Evolutionary conservation across 441 rosid species (phyloP), one percentile per base, ranked within the genome.

Genomic region (Pelargonium citronellum): DNA sequence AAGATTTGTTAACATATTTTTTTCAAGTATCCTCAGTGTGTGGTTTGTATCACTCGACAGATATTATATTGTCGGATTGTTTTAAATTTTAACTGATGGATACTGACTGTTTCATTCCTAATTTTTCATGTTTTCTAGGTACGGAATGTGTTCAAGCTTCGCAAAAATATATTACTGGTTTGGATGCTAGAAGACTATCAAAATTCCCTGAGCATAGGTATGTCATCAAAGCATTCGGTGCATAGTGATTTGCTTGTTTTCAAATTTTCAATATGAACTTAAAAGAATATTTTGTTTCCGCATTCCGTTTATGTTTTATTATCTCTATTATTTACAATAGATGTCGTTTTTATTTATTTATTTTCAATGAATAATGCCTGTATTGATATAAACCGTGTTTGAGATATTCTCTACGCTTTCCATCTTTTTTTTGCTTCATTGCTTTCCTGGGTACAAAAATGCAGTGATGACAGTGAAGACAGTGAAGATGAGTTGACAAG

Each of bases 141-240:
- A 20, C 84, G 0, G 99, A 95, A 76, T 78, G 84, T 79, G 84
- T 95, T 79, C 96, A 87, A 79, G 86, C 88, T 34, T 91, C 97
- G 47, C 98, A 95, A 73, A 95, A 89, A 76, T 95, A 83, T 68
- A 95, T 95, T 22, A 89, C 97, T 9, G 98, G 99, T 72, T 83
- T 95, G 84, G 99, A 92, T 78, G 98, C 99, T 24, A 90, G 98
- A 76, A 84, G 96, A 65, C 84, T 95, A 67, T 73, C 99, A 20
- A 95, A 92, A 80, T 79, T 80, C 49, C 79, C 90, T 20, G 97
- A 95, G 63, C 79, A 83, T 24, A 92, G 99, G 99, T 92, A 83
- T 70, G 53, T 44, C 7, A 43, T 24, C 62, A 7, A 58, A 55
- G 46, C 17, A n/a, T 61, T 15, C 49, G 11, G 49, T 44, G 49